Percentiles rank a stretch among this genome's conserved stretches.
Conservation (phyloP, 768 basidiomycete species). For the Rhodocollybia butyracea region DNA sequence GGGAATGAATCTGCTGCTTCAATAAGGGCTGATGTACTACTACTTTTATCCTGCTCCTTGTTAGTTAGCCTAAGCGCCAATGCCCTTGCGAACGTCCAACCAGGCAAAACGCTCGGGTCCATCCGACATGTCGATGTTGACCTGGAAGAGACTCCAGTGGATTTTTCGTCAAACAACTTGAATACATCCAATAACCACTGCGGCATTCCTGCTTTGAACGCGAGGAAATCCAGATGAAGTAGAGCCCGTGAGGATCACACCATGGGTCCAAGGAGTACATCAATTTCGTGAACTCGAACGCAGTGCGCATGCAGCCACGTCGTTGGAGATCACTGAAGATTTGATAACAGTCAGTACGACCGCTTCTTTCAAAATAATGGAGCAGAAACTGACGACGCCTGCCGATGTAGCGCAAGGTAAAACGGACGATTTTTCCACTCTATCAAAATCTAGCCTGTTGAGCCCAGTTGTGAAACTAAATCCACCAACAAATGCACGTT, state of each 20-base stretch:
- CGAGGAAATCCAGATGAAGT: conserved; percentile 81
- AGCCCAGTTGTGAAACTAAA: conserved; percentile 82
- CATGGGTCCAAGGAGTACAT: conserved; percentile 82
- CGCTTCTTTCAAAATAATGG: not conserved
- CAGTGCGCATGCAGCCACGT: conserved; percentile 85
- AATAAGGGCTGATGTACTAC: conserved; percentile 65
- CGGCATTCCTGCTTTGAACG: conserved; percentile 75
- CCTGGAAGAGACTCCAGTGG: conserved; percentile 11
- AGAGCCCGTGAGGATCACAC: conserved; percentile 87
- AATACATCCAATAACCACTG: conserved; percentile 79
- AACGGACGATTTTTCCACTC: conserved; percentile 91
- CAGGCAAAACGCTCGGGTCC: conserved; percentile 67
- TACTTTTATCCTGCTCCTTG: conserved; percentile 48
- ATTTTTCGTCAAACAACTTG: conserved; percentile 37
- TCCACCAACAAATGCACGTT: conserved; percentile 81
- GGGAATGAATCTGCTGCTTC: conserved; percentile 80
- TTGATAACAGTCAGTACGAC: not conserved
- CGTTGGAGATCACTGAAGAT: conserved; percentile 70
- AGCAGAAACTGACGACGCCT: conserved; percentile 58
- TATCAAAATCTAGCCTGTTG: conserved; percentile 85
- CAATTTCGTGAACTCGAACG: conserved; percentile 89
- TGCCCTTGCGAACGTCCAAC: conserved; percentile 71
- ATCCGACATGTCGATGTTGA: conserved; percentile 21
- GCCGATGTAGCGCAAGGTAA: conserved; percentile 83
- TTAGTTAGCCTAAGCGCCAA: conserved; percentile 53